A percentile compares a stretch with the other conserved stretches of the same genome.
phyloP scores from a whole-genome alignment of 208 protist genomes.

The Kentomonas sorsogonicus region DNA sequence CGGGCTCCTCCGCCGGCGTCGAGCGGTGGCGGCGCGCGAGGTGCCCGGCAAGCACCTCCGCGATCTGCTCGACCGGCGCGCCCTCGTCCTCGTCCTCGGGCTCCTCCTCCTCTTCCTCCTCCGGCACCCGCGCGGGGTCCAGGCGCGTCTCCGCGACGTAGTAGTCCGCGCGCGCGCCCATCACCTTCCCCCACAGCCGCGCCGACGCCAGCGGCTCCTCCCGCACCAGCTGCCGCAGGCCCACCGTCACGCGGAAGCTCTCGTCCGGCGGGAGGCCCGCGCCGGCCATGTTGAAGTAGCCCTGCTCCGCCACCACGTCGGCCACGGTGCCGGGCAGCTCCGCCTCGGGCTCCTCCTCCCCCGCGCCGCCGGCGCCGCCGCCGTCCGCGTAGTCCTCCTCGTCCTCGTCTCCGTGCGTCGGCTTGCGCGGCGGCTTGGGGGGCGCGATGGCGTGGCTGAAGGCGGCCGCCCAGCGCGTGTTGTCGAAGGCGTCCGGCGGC shows the following conservation, averaged over 20 bases:
- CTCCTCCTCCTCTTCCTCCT: conserved; percentile 60
- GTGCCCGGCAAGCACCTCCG: conserved; percentile 57
- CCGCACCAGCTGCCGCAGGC: conserved; percentile 81
- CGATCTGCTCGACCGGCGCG: conserved; percentile 52
- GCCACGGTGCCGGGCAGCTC: conserved; percentile 57
- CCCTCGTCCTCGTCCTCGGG: conserved; percentile 64
- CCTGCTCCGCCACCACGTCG: conserved; percentile 83
- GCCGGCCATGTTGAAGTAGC: conserved; percentile 75
- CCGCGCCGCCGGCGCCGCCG: conserved; percentile 24
- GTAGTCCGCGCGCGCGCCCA: conserved; percentile 76
- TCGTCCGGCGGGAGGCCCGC: conserved; percentile 74
- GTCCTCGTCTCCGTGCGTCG: conserved; percentile 67
- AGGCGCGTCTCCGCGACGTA: conserved; percentile 85
- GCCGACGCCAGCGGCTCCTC: conserved; percentile 73
- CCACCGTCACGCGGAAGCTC: conserved; percentile 77
- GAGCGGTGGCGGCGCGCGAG: conserved; percentile 25
- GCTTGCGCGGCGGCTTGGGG: conserved; percentile 46
- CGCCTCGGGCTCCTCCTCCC: conserved; percentile 16
- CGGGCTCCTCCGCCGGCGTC: conserved; percentile 45
- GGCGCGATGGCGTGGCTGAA: conserved; percentile 67
- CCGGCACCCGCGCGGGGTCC: conserved; percentile 60
- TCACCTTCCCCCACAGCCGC: conserved; percentile 88
- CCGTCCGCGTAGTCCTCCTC: conserved; percentile 36
- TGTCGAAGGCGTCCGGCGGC: conserved; percentile 49
- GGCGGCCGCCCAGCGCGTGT: conserved; percentile 69